Conservation (phyloP, 2,329 filamentous ascomycete genomes). For the Sarocladiaceae sp. region DNA sequence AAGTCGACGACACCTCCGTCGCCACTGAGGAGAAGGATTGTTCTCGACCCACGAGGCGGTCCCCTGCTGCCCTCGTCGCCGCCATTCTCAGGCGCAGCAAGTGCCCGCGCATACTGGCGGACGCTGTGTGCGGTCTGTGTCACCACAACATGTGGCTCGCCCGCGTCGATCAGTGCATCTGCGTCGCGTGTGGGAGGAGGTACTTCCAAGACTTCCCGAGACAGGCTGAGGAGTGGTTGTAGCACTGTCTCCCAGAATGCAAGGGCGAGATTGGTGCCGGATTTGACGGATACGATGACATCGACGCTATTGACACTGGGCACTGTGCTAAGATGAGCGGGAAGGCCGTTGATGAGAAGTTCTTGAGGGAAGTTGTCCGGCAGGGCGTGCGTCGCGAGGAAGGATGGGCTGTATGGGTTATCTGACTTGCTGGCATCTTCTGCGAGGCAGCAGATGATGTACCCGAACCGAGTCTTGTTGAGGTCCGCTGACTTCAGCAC, state of each 20-base stretch:
- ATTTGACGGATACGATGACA: conserved; percentile 63
- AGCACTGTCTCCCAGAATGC: conserved; percentile 53
- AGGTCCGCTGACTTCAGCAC: conserved; percentile 14
- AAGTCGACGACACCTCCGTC: conserved; percentile 85
- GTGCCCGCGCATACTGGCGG: conserved; percentile 50
- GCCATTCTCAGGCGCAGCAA: conserved; percentile 14
- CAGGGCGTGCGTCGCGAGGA: conserved; percentile 27
- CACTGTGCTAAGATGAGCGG: conserved; percentile 28
- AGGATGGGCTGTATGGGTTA: conserved; percentile 8
- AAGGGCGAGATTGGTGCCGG: conserved; percentile 56
- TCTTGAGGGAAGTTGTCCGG: conserved; percentile 31
- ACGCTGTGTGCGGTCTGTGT: conserved; percentile 65
- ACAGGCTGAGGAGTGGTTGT: conserved; percentile 46
- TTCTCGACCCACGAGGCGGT: conserved; percentile 24
- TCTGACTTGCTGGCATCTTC: conserved; percentile 25
- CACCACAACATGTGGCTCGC: conserved; percentile 38
- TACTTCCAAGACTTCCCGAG: conserved; percentile 23
- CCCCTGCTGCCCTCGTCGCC: background rate
- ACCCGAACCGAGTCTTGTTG: conserved; percentile 6
- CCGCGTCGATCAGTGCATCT: background rate
- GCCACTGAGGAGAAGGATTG: conserved; percentile 76
- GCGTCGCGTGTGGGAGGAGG: background rate
- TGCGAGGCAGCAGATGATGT: conserved; percentile 33
- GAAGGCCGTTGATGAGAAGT: conserved; percentile 32
- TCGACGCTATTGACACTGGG: conserved; percentile 38